A percentile compares a stretch with the other conserved stretches of the same genome.
phyloP scores from a whole-genome alignment of 164 flowering plant species.

The Vitis riparia region DNA sequence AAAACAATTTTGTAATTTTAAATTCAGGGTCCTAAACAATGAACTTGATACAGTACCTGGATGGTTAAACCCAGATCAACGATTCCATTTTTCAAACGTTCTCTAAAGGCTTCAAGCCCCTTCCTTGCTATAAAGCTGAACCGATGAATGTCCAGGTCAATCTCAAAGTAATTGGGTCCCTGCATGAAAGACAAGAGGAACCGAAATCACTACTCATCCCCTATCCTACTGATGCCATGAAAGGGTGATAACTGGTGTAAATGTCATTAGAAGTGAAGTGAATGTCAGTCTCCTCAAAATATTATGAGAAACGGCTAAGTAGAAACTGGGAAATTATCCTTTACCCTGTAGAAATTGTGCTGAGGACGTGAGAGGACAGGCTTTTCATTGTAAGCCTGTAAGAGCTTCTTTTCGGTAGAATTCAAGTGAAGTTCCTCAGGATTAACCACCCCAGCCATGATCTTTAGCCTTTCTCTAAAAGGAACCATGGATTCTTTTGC shows the following conservation, averaged over 20 bases:
- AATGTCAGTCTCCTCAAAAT: background rate
- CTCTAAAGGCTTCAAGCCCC: slow-evolving; percentile 88
- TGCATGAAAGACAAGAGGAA: slow-evolving; percentile 24
- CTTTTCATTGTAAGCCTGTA: slow-evolving; percentile 86
- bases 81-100: slow-evolving; percentile 70
- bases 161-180: slow-evolving; percentile 94
- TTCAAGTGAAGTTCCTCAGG: slow-evolving; percentile 81
- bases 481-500: slow-evolving; percentile 68
- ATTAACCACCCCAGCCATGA: slow-evolving; percentile 79
- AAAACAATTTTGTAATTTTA: background rate
- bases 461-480: slow-evolving; percentile 89
- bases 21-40: background rate
- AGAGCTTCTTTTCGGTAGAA: slow-evolving; percentile 82
- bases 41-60: slow-evolving; percentile 51
- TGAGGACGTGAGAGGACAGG: slow-evolving; percentile 99
- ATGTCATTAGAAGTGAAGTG: background rate
- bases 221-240: too few species aligned
- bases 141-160: slow-evolving; percentile 92
- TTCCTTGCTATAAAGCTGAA: slow-evolving; percentile 95
- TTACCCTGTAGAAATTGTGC: slow-evolving; percentile 82
- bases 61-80: slow-evolving; percentile 87
- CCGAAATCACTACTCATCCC: background rate
- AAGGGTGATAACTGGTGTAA: too few species aligned
- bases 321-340: background rate
- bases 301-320: background rate